phyloP scores from a whole-genome alignment of 495 filamentous ascomycete genomes.

The Penicillium pancosmium region DNA sequence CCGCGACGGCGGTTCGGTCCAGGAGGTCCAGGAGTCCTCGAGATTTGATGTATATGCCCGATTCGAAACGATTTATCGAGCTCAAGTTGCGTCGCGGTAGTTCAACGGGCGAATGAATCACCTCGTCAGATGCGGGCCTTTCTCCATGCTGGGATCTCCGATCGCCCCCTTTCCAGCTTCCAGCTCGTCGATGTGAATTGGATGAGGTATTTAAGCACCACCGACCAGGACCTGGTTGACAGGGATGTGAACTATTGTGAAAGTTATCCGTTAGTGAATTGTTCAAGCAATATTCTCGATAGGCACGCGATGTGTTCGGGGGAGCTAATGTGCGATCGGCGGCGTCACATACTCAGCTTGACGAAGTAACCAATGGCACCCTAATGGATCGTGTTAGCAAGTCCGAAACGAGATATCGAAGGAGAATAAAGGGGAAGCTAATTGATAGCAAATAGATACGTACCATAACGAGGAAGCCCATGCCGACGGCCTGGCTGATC shows the following conservation, averaged over 20 bases:
- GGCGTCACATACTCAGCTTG: constrained; percentile 74
- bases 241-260: constrained; percentile 69
- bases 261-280: neutral
- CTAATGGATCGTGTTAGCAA: constrained; percentile 19
- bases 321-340: constrained; percentile 2
- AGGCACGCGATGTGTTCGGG: neutral
- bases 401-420: neutral
- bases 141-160: constrained; percentile 5
- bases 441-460: constrained; percentile 22
- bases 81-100: neutral
- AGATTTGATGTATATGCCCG: neutral
- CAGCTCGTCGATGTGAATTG: neutral
- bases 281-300: neutral
- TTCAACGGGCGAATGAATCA: neutral
- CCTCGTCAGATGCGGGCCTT: neutral
- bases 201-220: constrained; percentile 52
- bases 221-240: constrained; percentile 84
- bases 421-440: neutral
- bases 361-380: constrained; percentile 82
- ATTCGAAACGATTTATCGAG: neutral
- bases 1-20: constrained; percentile 1
- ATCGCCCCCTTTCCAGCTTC: constrained; percentile 4
- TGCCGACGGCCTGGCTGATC: constrained; percentile 93
- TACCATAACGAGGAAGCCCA: constrained; percentile 88
- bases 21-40: neutral